These are phyloP conservation scores for Grifola frondosa DNA, from an alignment of 1,284 basidiomycete genomes.

Conservation along the genomic window DNA sequence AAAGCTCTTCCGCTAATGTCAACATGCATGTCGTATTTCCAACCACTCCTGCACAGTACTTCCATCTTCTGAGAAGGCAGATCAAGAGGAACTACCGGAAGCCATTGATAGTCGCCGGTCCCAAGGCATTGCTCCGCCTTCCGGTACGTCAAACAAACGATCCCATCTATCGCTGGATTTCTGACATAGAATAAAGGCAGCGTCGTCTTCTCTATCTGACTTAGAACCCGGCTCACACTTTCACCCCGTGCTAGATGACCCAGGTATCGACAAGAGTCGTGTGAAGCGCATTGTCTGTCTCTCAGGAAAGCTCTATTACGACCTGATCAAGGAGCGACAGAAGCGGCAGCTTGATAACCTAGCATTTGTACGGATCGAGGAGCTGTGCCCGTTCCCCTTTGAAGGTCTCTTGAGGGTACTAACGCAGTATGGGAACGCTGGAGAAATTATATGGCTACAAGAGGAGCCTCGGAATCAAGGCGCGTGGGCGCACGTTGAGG, in stretches of 20 bases:
- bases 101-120: slow-evolving; percentile 79
- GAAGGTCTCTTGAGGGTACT: slow-evolving; percentile 48
- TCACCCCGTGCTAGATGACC: slow-evolving; percentile 69
- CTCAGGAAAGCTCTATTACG: slow-evolving; percentile 86
- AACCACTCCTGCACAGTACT: slow-evolving; percentile 87
- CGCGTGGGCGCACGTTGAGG: slow-evolving; percentile 65
- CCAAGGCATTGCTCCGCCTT: slow-evolving; percentile 79
- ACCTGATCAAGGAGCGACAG: slow-evolving; percentile 68
- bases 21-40: slow-evolving; percentile 87
- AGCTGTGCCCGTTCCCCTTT: slow-evolving; percentile 86
- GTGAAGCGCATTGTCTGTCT: slow-evolving; percentile 61
- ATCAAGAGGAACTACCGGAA: slow-evolving; percentile 83
- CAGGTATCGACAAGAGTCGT: slow-evolving; percentile 35
- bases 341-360: slow-evolving; percentile 51
- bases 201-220: slow-evolving; percentile 68
- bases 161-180: slow-evolving; percentile 1
- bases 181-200: slow-evolving; percentile 50
- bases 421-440: slow-evolving; percentile 40
- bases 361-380: slow-evolving; percentile 78
- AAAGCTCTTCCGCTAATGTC: slow-evolving; percentile 45
- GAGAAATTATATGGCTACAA: slow-evolving; percentile 72
- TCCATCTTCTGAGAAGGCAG: slow-evolving; percentile 85
- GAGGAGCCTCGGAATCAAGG: slow-evolving; percentile 90
- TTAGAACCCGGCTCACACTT: slow-evolving; percentile 67
- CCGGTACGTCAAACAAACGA: no score